Percentiles rank a stretch among this genome's conserved stretches.
These are phyloP conservation scores for Paraphysoderma sedebokerense DNA, from an alignment of 371 early-diverging fungal genomes.

Conservation along the genomic window DNA sequence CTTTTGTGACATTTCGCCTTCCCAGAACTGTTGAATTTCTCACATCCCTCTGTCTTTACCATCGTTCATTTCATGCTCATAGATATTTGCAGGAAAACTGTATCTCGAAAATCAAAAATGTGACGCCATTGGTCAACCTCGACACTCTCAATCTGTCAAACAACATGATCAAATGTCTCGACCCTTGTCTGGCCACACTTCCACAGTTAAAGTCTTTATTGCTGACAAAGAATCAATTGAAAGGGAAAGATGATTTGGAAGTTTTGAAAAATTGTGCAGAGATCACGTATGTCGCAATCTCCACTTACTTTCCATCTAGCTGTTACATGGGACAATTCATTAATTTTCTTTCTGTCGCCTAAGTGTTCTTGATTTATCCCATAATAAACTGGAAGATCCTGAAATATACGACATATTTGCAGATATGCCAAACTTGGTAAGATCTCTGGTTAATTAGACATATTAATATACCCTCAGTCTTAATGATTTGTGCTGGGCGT, in stretches of 20 bases:
- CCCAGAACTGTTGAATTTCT: neutral
- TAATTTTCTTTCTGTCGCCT: too few species aligned
- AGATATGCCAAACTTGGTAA: slow-evolving; percentile 26
- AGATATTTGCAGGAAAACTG: slow-evolving; percentile 34
- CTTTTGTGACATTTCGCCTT: neutral
- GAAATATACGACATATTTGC: slow-evolving; percentile 20
- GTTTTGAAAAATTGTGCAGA: slow-evolving; percentile 11
- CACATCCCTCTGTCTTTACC: neutral
- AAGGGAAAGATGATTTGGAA: slow-evolving; percentile 14
- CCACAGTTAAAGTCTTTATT: slow-evolving; percentile 20
- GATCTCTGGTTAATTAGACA: neutral
- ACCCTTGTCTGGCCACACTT: slow-evolving; percentile 9
- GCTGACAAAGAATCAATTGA: slow-evolving; percentile 22
- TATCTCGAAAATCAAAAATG: slow-evolving; percentile 18
- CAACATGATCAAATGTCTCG: slow-evolving; percentile 21
- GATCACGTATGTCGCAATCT: slow-evolving; percentile 8
- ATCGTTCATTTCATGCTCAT: neutral
- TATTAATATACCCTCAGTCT: neutral
- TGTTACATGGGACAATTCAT: neutral
- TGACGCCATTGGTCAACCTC: slow-evolving; percentile 14
- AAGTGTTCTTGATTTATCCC: slow-evolving; percentile 24
- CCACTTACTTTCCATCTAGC: neutral
- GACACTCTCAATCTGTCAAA: slow-evolving; percentile 28
- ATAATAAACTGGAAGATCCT: slow-evolving; percentile 28
- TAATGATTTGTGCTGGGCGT: too few species aligned